Conservation (phyloP, 2,329 filamentous ascomycete genomes). For the Claviceps africana region DNA sequence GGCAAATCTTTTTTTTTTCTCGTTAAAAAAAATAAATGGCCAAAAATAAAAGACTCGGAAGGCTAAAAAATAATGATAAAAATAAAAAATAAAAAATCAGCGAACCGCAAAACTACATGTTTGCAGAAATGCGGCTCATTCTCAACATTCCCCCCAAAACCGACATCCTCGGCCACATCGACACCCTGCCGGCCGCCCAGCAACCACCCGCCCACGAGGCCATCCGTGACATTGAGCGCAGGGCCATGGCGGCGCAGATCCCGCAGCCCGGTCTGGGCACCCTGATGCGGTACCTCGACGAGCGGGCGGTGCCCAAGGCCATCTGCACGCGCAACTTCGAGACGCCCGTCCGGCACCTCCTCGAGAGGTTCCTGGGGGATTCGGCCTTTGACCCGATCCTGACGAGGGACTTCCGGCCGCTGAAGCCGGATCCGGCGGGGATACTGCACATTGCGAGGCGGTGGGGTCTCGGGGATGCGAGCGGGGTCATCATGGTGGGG, state of each 20-base stretch:
- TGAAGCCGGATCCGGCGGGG: slow-evolving; percentile 79
- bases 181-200: slow-evolving; percentile 47
- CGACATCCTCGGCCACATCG: slow-evolving; percentile 86
- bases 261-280: slow-evolving; percentile 66
- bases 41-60: background rate
- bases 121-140: slow-evolving; percentile 65
- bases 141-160: slow-evolving; percentile 56
- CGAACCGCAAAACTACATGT: slow-evolving; percentile 92
- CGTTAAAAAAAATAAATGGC: background rate
- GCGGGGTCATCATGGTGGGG: slow-evolving; percentile 49
- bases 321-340: slow-evolving; percentile 95
- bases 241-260: slow-evolving; percentile 64
- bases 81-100: slow-evolving; percentile 28
- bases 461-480: slow-evolving; percentile 50
- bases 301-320: slow-evolving; percentile 53
- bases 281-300: slow-evolving; percentile 73
- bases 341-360: slow-evolving; percentile 57
- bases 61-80: no score
- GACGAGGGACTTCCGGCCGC: slow-evolving; percentile 67
- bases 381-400: slow-evolving; percentile 64
- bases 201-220: slow-evolving; percentile 54
- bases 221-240: slow-evolving; percentile 66
- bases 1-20: background rate
- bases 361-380: slow-evolving; percentile 57
- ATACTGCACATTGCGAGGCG: slow-evolving; percentile 70